Conservation (phyloP, 345 rosid genomes). For the Citrus maxima region DNA sequence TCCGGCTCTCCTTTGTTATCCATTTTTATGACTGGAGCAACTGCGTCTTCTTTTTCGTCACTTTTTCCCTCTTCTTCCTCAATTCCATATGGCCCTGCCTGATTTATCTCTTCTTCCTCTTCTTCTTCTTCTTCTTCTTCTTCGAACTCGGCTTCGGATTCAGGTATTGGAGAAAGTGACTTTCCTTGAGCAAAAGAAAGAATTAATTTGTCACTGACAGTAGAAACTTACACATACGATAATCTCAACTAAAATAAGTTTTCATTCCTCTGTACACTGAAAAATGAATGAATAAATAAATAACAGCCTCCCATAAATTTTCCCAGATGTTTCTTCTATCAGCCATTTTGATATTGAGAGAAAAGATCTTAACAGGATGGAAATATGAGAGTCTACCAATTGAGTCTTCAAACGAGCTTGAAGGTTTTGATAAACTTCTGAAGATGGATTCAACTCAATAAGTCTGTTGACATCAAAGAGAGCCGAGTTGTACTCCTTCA, state of each 20-base stretch:
- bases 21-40: constrained; percentile 13
- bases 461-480: constrained; percentile 88
- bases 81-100: constrained; percentile 6
- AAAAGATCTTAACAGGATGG: neutral
- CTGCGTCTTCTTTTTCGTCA: constrained; percentile 18
- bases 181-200: constrained; percentile 65
- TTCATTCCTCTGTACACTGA: neutral
- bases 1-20: constrained; percentile 30
- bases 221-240: neutral
- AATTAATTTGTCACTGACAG: constrained; percentile 16
- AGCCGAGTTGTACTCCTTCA: constrained; percentile 82
- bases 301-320: neutral
- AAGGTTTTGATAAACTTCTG: constrained; percentile 79
- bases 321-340: neutral
- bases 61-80: constrained; percentile 15
- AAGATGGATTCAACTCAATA: constrained; percentile 73
- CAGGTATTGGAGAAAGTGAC: constrained; percentile 95
- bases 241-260: neutral
- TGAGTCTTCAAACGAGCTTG: constrained; percentile 86
- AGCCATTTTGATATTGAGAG: neutral
- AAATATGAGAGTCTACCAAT: constrained; percentile 47
- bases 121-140: constrained; percentile 86
- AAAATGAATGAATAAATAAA: neutral
- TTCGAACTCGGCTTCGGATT: constrained; percentile 79
- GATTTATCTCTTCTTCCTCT: constrained; percentile 48